A percentile compares a stretch with the other conserved stretches of the same genome.
Conservation (phyloP, 371 early-diverging fungal species). For the Mortierella sp. region DNA sequence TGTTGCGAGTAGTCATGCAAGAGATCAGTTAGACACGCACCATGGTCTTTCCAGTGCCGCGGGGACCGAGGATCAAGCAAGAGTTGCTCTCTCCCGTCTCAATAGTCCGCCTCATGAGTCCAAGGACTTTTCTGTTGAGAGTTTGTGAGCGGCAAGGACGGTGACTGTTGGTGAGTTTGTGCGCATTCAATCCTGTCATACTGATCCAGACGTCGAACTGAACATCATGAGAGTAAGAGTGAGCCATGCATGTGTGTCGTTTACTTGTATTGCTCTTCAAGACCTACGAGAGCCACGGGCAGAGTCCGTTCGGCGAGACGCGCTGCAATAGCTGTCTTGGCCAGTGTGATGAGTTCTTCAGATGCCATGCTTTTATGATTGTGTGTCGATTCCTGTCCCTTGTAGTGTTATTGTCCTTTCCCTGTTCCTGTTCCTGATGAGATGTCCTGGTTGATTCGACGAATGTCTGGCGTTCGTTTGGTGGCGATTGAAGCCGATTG, state of each 20-base stretch:
- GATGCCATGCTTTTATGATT: constrained; percentile 18
- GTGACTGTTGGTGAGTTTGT: background rate
- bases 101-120: constrained; percentile 72
- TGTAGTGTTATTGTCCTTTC: background rate
- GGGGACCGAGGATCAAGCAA: constrained; percentile 78
- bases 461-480: background rate
- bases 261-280: constrained; percentile 74
- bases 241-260: background rate
- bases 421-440: background rate
- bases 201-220: background rate
- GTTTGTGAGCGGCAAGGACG: background rate
- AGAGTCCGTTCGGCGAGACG: constrained; percentile 63
- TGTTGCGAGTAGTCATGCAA: background rate
- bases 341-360: constrained; percentile 24
- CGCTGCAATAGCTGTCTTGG: constrained; percentile 49
- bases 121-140: constrained; percentile 55
- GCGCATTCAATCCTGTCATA: background rate
- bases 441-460: background rate
- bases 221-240: background rate
- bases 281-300: constrained; percentile 63
- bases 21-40: constrained; percentile 20
- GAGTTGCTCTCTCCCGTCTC: constrained; percentile 83
- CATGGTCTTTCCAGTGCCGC: constrained; percentile 81
- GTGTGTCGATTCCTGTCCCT: background rate
- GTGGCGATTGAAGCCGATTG: background rate